Evolutionary conservation across 495 filamentous ascomycete species (phyloP), one percentile per base, ranked within the genome.

Genomic region (Aspergillus avenaceus): DNA sequence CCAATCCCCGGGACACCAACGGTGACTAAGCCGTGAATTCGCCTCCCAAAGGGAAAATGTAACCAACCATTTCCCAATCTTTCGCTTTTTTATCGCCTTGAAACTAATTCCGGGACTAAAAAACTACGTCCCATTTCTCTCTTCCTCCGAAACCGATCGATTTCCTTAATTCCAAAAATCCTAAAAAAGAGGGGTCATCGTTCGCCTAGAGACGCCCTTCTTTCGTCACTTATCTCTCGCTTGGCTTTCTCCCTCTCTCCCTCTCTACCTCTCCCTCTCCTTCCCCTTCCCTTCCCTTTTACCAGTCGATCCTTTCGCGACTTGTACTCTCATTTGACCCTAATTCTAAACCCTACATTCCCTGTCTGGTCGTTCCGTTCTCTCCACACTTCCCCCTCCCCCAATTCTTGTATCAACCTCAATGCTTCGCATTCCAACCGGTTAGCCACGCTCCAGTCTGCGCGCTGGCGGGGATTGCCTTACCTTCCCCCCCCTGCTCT

Each of bases 401-500:
- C 16, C 42, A 23, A 18, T 53, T 42, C 23, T 24, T 53, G n/a
- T 29, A 12, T 42, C 46, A 29, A 32, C 24, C 52, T 56, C 58
- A 56, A 64, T 61, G 52, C 52, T 41, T 50, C 41, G 19, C 40
- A 38, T 49, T 27, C 54, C 50, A 29, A 55, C 53, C 41, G 41
- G 44, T 26, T 54, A 52, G 49, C 13, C 11, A 45, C 44, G 40
- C 32, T 45, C 45, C 53, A 50, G 47, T 47, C 54, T 56, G 54
- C 53, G 51, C 56, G 52, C 61, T 45, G 50, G 55, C 48, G 51
- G 51, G 42, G 46, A 57, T 46, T 52, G 48, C 48, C 45, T 55
- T 42, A 26, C 44, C n/a, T 27, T 32, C 12, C 24, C 47, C 24
- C 47, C 36, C 37, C 44, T 38, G 45, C 16, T 49, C 42, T 45